Percentiles rank a stretch among this genome's conserved stretches.
Evolutionary conservation across 176 grass and related monocot genomes (phyloP).

Genomic region (Triticum urartu): DNA sequence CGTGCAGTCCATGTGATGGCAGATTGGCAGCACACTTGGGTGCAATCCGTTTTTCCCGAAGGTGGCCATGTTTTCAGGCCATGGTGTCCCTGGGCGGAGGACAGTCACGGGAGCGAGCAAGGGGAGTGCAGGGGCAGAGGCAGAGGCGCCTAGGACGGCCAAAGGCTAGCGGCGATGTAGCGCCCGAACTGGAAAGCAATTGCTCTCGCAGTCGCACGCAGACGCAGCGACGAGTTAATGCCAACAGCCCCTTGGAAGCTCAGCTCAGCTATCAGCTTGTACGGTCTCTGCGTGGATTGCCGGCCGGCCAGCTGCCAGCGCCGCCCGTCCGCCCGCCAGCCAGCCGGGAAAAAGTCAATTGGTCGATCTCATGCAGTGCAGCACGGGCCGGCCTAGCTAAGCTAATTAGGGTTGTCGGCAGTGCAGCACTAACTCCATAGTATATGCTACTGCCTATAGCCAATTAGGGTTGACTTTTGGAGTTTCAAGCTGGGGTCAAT

Average conservation of each 20-base stretch:
- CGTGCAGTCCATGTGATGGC: background rate
- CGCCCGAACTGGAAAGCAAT: slow-evolving; percentile 49
- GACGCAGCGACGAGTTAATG: slow-evolving; percentile 8
- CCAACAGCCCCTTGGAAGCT: background rate
- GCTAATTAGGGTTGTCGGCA: background rate
- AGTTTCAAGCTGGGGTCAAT: background rate
- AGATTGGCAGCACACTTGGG: background rate
- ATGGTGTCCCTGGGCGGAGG: background rate
- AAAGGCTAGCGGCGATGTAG: slow-evolving; percentile 33
- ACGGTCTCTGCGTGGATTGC: background rate
- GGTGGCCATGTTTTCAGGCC: slow-evolving; percentile 36
- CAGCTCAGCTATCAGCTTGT: background rate
- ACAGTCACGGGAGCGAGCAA: background rate
- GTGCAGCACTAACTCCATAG: background rate
- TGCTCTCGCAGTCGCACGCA: background rate
- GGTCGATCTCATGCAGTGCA: background rate
- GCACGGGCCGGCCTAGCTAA: slow-evolving; percentile 3
- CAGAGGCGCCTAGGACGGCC: slow-evolving; percentile 36
- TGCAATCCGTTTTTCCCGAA: background rate
- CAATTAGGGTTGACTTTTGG: slow-evolving; percentile 10
- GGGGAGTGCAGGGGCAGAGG: too few relatives aligned
- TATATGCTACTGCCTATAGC: background rate
- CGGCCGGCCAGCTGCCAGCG: slow-evolving; percentile 4
- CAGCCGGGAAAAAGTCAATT: background rate
- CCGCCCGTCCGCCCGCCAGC: background rate